Evolutionary conservation across 2,329 filamentous ascomycete species (phyloP).

Genomic region (Aureobasidium uvarum): DNA sequence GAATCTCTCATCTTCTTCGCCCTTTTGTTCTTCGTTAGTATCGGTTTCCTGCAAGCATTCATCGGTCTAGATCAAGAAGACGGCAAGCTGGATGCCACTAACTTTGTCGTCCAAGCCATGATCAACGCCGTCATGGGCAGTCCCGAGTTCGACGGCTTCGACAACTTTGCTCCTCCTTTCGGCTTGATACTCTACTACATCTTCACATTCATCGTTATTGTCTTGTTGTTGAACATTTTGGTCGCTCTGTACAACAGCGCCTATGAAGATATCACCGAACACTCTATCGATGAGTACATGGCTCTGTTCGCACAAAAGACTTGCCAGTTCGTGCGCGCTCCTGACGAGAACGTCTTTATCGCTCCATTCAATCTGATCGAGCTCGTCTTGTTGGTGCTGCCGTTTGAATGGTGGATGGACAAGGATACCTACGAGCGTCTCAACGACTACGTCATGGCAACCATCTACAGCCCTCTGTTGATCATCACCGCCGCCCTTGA

Average conservation of each 20-base stretch:
- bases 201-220: conserved; percentile 97
- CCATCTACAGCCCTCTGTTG: conserved; percentile 81
- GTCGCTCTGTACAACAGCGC: conserved; percentile 97
- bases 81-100: conserved; percentile 58
- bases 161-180: conserved; percentile 87
- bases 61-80: conserved; percentile 85
- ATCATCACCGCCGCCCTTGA: conserved; percentile 62
- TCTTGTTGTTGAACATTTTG: conserved; percentile 87
- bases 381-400: conserved; percentile 71
- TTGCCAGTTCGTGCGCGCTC: conserved; percentile 93
- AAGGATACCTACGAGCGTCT: conserved; percentile 69
- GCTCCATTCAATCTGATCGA: conserved; percentile 94
- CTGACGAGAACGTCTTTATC: conserved; percentile 98
- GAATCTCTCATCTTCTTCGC: conserved; percentile 93
- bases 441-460: conserved; percentile 85
- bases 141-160: conserved; percentile 86
- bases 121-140: conserved; percentile 87
- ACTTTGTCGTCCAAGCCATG: conserved; percentile 78
- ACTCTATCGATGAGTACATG: conserved; percentile 93
- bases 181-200: conserved; percentile 95
- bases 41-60: conserved; percentile 91
- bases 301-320: conserved; percentile 92
- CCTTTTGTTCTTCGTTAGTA: conserved; percentile 75
- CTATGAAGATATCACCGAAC: conserved; percentile 89
- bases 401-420: conserved; percentile 96